Conservation (phyloP, 805 yeast genomes). For the Candida tallmaniae region DNA sequence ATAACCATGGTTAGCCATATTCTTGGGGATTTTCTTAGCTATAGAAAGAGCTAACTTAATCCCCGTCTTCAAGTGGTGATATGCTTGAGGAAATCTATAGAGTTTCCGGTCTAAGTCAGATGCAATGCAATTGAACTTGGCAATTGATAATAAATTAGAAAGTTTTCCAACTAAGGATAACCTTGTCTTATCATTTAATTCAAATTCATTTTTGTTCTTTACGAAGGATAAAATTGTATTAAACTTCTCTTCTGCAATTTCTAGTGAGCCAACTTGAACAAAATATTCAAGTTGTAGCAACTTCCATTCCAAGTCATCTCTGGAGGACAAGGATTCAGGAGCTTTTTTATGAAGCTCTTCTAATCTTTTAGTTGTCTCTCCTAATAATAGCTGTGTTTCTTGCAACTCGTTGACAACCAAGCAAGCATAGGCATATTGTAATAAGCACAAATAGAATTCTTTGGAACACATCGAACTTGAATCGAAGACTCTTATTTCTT, state of each 20-base stretch:
- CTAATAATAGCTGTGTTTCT: no score
- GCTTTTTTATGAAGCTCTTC: no score
- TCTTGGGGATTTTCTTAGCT: constrained; percentile 27
- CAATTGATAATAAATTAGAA: constrained; percentile 24
- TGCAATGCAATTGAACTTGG: constrained; percentile 32
- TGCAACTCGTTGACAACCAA: no score
- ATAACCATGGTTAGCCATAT: neutral
- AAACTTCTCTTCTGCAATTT: constrained; percentile 17
- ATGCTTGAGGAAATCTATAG: constrained; percentile 23
- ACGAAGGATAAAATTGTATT: constrained; percentile 19
- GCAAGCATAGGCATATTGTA: no score
- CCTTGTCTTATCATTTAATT: neutral
- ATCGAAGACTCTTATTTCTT: no score
- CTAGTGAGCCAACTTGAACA: constrained; percentile 12
- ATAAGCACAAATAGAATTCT: no score
- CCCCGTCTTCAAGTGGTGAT: constrained; percentile 42
- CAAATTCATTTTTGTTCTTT: constrained; percentile 24
- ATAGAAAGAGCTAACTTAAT: constrained; percentile 52
- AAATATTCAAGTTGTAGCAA: constrained; percentile 27
- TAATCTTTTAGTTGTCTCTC: no score
- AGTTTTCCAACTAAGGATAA: constrained; percentile 15
- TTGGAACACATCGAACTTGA: no score
- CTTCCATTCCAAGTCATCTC: constrained; percentile 20
- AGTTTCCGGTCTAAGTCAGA: constrained; percentile 17
- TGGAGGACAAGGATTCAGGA: no score